These are phyloP conservation scores for Caloboletus firmus DNA, from an alignment of 1,284 basidiomycete species.

Conservation along the genomic window DNA sequence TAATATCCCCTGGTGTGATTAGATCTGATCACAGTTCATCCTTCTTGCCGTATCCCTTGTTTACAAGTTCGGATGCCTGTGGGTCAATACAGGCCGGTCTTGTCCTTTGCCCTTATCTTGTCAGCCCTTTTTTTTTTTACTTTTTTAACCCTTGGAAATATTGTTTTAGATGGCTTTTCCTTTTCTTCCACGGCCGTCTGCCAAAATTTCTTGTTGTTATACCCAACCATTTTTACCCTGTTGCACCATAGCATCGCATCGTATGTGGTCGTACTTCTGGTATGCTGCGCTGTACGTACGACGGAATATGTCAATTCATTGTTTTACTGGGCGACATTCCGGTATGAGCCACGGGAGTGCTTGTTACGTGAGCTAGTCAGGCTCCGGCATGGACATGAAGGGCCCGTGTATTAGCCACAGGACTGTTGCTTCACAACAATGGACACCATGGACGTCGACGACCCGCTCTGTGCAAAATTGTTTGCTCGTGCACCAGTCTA, in stretches of 20 bases:
- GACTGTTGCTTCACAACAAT: background rate
- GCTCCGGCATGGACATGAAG: too few relatives aligned
- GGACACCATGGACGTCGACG: conserved; percentile 5
- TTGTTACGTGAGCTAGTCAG: too few relatives aligned
- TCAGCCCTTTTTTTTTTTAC: background rate
- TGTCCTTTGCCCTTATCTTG: conserved; percentile 18
- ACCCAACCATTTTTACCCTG: conserved; percentile 22
- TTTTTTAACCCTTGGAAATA: background rate
- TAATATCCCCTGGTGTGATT: conserved; percentile 62
- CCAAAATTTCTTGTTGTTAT: conserved; percentile 18
- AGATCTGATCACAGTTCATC: conserved; percentile 18
- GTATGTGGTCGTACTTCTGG: conserved; percentile 30
- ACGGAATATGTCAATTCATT: conserved; percentile 13
- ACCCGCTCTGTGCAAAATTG: background rate
- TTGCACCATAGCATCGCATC: conserved; percentile 12
- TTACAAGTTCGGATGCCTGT: conserved; percentile 5
- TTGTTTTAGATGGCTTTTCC: conserved; percentile 1
- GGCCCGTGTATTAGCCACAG: too few relatives aligned
- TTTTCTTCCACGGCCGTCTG: conserved; percentile 4
- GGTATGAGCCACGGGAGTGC: too few relatives aligned
- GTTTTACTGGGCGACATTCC: conserved; percentile 19
- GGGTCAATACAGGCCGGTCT: conserved; percentile 30
- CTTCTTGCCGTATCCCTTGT: background rate
- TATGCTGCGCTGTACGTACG: conserved; percentile 27
- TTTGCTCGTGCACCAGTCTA: conserved; percentile 25